Evolutionary conservation across 2,329 filamentous ascomycete species (phyloP).

Genomic region (Aspergillus sojae): DNA sequence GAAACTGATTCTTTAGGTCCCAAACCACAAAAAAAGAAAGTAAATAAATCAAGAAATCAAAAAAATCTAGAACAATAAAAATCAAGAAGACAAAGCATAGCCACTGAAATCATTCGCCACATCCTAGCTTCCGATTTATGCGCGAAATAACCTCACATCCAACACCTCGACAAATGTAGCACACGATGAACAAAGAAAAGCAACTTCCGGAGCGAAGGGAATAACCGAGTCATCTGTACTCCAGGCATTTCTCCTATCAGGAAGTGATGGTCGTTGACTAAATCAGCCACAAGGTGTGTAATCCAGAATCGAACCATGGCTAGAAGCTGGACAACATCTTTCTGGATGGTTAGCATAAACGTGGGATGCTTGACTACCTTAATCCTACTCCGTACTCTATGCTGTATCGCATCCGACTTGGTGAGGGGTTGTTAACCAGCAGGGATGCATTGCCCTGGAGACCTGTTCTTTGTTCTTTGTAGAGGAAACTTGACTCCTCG

Average conservation of each 20-base stretch:
- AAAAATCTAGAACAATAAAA: neutral
- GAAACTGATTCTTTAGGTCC: neutral
- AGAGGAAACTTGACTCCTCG: neutral
- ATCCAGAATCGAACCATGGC: neutral
- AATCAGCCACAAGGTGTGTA: neutral
- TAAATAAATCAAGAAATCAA: neutral
- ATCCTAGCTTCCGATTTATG: neutral
- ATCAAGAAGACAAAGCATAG: neutral
- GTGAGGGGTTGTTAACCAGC: neutral
- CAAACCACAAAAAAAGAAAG: neutral
- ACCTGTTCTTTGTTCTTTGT: neutral
- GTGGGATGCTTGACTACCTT: slow-evolving; percentile 3
- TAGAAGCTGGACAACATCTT: neutral
- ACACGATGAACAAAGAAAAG: neutral
- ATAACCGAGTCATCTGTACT: neutral
- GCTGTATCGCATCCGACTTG: neutral
- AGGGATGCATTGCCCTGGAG: neutral
- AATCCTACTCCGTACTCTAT: neutral
- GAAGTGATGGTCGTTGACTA: neutral
- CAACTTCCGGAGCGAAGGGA: no score
- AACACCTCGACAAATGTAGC: neutral
- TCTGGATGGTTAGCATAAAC: neutral
- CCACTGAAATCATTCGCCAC: neutral
- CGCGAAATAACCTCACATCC: neutral
- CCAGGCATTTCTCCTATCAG: neutral